Conservation (phyloP, 805 yeast species). For the Ogataea saltuana region DNA sequence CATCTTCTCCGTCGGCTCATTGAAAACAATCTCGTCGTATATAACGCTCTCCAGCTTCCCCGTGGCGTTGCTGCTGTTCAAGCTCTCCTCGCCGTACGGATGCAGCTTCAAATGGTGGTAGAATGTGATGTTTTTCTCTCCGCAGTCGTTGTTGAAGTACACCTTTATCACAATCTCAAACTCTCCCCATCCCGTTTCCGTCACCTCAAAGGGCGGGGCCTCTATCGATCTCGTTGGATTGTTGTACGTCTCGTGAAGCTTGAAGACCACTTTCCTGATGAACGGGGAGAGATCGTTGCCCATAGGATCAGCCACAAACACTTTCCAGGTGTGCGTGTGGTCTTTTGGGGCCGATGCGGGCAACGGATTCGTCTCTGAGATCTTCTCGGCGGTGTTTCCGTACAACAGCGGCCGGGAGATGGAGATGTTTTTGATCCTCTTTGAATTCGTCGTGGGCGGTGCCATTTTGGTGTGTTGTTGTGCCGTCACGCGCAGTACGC, state of each 20-base stretch:
- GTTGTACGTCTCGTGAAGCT: constrained; percentile 91
- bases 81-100: constrained; percentile 59
- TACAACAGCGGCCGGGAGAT: constrained; percentile 77
- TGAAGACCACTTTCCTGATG: constrained; percentile 89
- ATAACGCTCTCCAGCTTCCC: constrained; percentile 57
- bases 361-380: constrained; percentile 49
- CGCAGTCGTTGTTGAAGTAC: constrained; percentile 81
- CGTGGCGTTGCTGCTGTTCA: constrained; percentile 29
- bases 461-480: constrained; percentile 27
- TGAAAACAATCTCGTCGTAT: constrained; percentile 91
- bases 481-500: neutral
- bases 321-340: constrained; percentile 96
- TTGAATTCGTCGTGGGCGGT: constrained; percentile 34
- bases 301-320: constrained; percentile 79
- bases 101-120: constrained; percentile 91
- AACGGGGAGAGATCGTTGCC: constrained; percentile 78
- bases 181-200: constrained; percentile 99
- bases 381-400: constrained; percentile 77
- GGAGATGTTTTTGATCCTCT: constrained; percentile 50
- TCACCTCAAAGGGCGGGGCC: constrained; percentile 88
- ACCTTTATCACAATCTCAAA: constrained; percentile 89
- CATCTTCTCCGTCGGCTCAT: constrained; percentile 90
- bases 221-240: constrained; percentile 86
- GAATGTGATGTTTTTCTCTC: constrained; percentile 81
- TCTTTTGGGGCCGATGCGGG: constrained; percentile 73